Evolutionary conservation across 2,329 filamentous ascomycete species (phyloP).

Genomic region (Sporothrix schenckii): DNA sequence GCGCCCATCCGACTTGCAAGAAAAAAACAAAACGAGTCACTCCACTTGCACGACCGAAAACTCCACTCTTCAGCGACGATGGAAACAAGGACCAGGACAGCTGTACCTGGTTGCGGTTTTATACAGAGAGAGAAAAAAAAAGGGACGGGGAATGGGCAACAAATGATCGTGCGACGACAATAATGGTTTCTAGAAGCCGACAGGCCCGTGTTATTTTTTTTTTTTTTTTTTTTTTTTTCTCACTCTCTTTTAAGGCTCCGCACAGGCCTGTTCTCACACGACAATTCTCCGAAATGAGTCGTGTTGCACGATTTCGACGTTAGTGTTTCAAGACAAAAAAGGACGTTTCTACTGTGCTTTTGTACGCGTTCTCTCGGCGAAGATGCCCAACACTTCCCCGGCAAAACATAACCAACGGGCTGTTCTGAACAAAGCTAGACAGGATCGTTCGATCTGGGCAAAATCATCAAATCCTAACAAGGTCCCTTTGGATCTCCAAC

Average conservation of each 20-base stretch:
- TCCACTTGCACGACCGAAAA: background rate
- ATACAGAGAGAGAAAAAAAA: background rate
- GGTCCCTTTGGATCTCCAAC: too few species aligned
- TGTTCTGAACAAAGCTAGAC: too few species aligned
- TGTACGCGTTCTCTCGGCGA: background rate
- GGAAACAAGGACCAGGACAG: background rate
- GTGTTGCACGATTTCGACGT: slow-evolving; percentile 23
- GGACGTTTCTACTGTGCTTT: too few species aligned
- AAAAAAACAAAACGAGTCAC: too few species aligned
- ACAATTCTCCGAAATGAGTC: slow-evolving; percentile 18
- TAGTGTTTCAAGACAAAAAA: slow-evolving; percentile 11
- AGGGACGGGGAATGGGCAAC: background rate
- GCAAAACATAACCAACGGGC: background rate
- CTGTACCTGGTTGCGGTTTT: too few species aligned
- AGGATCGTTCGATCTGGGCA: too few species aligned
- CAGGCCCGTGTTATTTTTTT: too few species aligned
- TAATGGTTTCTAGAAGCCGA: background rate
- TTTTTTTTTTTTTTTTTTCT: too few species aligned
- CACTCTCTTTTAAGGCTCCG: too few species aligned
- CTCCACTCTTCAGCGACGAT: slow-evolving; percentile 13
- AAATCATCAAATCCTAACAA: too few species aligned
- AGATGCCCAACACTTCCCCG: background rate
- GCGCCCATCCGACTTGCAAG: too few species aligned
- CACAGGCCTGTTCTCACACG: background rate
- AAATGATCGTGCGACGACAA: background rate